Evolutionary conservation across 257 asterid species (phyloP), one percentile per base, ranked within the genome.

Genomic region (Solanum bulbocastanum): DNA sequence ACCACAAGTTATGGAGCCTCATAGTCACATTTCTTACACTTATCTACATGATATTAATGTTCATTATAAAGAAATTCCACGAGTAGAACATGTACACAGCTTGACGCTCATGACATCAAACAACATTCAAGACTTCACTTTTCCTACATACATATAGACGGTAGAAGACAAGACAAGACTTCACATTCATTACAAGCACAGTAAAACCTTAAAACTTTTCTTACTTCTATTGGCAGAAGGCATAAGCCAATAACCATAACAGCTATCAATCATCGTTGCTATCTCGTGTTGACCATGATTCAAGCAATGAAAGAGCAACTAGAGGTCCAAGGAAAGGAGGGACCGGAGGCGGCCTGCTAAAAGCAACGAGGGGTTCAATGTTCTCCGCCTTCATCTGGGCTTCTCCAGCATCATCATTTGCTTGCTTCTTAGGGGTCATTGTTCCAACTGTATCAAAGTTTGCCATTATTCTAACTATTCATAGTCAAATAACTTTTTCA

Each of bases 321-420:
- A 95, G 74, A 12, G 98, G 93, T n/a, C 96, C 98, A 20, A 95
- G 89, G 72, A 93, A 90, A 0, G 96, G 96, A 18, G 96, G 91
- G 36, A 93, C 87, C 2, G 91, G 95, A 1, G 96, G 94, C 2
- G 96, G 95, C 84, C 93, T 90, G 89, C 96, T 89, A 90, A 92
- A 91, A 75, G 96, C 94, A 87, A 90, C 94, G 33, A 90, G 84
- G 1, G 94, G 91, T 73, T 89, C 92, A 9, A 87, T 89, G 44
- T 91, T 87, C 42, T 87, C 91, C 85, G 86, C 86, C 44, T 85
- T 86, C 3, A 92, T 16, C 2, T 44, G 88, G 23, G 88, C 86
- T 72, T 86, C 90, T 13, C 87, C 78, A 13, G 87, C 30, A 56
- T 83, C 90, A 85, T 88, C 88, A 82, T 82, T 81, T 65, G 75